A percentile compares a stretch with the other conserved stretches of the same genome.
phyloP scores from a whole-genome alignment of 78 protist genomes.

The Pigoraptor vietnamica region DNA sequence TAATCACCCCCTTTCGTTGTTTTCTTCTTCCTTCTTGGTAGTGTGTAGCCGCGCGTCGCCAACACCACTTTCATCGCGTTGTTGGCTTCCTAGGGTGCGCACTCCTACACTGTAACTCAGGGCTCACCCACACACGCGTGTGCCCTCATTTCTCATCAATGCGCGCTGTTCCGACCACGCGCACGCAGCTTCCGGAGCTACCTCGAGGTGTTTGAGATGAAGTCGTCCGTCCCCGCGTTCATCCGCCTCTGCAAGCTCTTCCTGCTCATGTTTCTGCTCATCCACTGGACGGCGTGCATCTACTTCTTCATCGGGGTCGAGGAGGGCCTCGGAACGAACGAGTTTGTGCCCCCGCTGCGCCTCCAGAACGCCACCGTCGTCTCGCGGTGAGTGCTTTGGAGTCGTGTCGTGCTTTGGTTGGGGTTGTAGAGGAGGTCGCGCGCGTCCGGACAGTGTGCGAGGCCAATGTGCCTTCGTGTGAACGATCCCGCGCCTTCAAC shows the following conservation, averaged over 20 bases:
- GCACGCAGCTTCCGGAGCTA: not conserved
- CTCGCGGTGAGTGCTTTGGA: not conserved
- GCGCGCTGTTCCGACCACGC: too few species aligned
- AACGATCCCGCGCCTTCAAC: too few species aligned
- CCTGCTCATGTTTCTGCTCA: not conserved
- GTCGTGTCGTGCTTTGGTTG: too few species aligned
- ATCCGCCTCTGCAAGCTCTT: not conserved
- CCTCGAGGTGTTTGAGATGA: not conserved
- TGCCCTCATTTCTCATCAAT: too few species aligned
- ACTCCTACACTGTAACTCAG: too few species aligned
- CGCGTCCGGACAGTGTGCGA: too few species aligned
- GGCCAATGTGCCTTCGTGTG: too few species aligned
- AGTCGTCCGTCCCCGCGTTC: not conserved
- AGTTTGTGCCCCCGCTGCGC: not conserved
- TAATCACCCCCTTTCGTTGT: not conserved
- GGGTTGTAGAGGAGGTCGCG: too few species aligned
- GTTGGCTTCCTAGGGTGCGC: too few species aligned
- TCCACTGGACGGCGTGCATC: not conserved
- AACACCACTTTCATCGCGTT: too few species aligned
- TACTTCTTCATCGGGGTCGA: not conserved
- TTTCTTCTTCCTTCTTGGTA: not conserved
- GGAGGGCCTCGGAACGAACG: not conserved
- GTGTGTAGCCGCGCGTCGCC: too few species aligned
- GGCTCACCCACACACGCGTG: too few species aligned
- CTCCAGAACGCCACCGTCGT: not conserved